Conservation (phyloP, 768 basidiomycete species). For the Hygrocybe coccinea region DNA sequence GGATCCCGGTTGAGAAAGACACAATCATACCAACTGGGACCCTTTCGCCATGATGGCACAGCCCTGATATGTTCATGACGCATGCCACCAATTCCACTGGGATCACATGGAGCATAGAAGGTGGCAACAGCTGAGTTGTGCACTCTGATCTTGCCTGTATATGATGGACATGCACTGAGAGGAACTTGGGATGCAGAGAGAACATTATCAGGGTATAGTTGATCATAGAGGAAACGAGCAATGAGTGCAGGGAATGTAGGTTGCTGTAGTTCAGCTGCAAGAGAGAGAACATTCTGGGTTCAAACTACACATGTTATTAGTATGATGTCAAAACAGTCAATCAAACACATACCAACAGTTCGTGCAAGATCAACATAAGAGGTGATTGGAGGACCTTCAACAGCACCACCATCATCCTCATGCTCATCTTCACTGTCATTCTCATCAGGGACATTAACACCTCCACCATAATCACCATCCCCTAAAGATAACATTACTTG, state of each 20-base stretch:
- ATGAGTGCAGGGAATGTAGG: constrained; percentile 21
- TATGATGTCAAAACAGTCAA: background rate
- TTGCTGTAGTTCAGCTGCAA: background rate
- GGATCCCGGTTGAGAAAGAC: constrained; percentile 21
- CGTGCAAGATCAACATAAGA: constrained; percentile 4
- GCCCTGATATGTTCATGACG: constrained; percentile 21
- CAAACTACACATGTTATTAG: background rate
- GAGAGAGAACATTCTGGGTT: background rate
- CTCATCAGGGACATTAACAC: background rate
- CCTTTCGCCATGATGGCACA: constrained; percentile 3
- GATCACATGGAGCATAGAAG: constrained; percentile 27
- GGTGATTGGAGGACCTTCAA: background rate
- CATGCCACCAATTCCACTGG: constrained; percentile 25
- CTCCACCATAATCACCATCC: background rate
- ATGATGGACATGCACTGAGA: background rate
- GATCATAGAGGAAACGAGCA: constrained; percentile 23
- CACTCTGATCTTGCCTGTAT: background rate
- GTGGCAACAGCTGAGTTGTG: constrained; percentile 14
- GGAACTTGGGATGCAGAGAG: background rate
- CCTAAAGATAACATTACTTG: background rate
- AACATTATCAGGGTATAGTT: background rate
- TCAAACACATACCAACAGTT: background rate
- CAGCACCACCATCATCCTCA: background rate
- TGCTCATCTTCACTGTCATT: background rate
- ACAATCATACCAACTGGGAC: constrained; percentile 18